A percentile compares a stretch with the other conserved stretches of the same genome.
These are phyloP conservation scores for Paramyrothecium sp. DNA, from an alignment of 2,329 filamentous ascomycete genomes.

Conservation along the genomic window DNA sequence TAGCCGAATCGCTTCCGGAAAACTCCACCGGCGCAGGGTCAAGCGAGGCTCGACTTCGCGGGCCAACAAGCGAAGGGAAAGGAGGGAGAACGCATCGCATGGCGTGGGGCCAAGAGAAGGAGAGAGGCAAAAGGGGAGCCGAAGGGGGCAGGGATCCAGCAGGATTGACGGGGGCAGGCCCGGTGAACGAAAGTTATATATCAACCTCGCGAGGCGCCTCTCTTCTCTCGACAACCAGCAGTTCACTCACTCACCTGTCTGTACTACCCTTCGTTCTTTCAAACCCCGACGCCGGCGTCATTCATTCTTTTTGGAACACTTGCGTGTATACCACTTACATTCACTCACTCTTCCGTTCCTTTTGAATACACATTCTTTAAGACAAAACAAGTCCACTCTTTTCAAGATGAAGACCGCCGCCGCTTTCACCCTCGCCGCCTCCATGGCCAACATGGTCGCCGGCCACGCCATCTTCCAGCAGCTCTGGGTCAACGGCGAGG, in stretches of 20 bases:
- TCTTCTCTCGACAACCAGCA: neutral
- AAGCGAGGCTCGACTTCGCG: neutral
- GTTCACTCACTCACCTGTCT: neutral
- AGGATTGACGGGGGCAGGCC: no score
- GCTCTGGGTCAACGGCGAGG: conserved; percentile 2
- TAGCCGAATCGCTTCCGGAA: neutral
- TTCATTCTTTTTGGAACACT: conserved; percentile 1
- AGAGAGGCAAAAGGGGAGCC: neutral
- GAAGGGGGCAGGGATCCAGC: neutral
- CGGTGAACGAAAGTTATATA: no score
- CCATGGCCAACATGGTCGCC: conserved; percentile 2
- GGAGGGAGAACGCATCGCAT: no score
- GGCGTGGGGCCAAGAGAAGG: no score
- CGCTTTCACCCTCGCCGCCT: conserved; percentile 1
- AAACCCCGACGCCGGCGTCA: neutral
- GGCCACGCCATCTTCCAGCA: conserved; percentile 3
- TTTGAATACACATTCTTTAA: neutral
- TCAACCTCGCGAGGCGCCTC: neutral
- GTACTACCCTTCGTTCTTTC: neutral
- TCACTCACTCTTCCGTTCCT: neutral
- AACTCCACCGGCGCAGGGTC: neutral
- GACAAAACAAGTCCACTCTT: neutral
- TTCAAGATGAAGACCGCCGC: conserved; percentile 1
- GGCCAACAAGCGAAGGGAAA: no score
- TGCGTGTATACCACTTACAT: neutral